These are phyloP conservation scores for Pilobolus umbonatus DNA, from an alignment of 192 early-diverging fungal genomes.

Conservation along the genomic window DNA sequence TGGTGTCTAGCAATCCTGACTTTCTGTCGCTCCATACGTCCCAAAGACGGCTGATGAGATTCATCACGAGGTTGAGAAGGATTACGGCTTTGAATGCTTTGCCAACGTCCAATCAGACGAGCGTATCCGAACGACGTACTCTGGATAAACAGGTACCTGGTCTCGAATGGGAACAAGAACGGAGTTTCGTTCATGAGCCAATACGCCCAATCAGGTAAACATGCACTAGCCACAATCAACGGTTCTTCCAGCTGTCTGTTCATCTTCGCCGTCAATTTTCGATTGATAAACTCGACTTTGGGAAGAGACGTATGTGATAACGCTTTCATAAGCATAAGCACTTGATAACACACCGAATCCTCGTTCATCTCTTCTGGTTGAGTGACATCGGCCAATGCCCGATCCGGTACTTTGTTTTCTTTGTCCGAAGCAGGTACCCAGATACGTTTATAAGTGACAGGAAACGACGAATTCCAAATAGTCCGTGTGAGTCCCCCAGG, in stretches of 20 bases:
- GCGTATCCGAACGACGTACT: slow-evolving; percentile 86
- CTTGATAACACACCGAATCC: slow-evolving; percentile 15
- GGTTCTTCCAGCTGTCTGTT: slow-evolving; percentile 85
- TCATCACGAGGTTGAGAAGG: slow-evolving; percentile 28
- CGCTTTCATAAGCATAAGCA: slow-evolving; percentile 38
- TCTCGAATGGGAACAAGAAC: slow-evolving; percentile 83
- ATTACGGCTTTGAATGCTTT: slow-evolving; percentile 42
- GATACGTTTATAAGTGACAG: slow-evolving; percentile 48
- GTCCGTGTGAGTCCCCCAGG: slow-evolving; percentile 16
- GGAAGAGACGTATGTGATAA: slow-evolving; percentile 28
- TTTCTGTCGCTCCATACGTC: slow-evolving; percentile 79
- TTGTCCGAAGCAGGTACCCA: slow-evolving; percentile 10
- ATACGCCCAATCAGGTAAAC: slow-evolving; percentile 74
- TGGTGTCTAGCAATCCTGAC: slow-evolving; percentile 74
- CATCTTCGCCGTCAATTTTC: slow-evolving; percentile 79
- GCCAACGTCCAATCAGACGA: slow-evolving; percentile 62
- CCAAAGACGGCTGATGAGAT: slow-evolving; percentile 49
- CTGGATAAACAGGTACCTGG: slow-evolving; percentile 72
- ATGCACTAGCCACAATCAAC: slow-evolving; percentile 77
- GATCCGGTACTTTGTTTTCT: neutral
- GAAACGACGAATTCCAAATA: slow-evolving; percentile 56
- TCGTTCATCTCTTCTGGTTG: neutral
- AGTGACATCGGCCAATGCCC: neutral
- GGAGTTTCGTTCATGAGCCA: slow-evolving; percentile 58
- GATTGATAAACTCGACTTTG: slow-evolving; percentile 70